Conservation (phyloP, 2,329 filamentous ascomycete genomes). For the Colletotrichum cordylinicola region DNA sequence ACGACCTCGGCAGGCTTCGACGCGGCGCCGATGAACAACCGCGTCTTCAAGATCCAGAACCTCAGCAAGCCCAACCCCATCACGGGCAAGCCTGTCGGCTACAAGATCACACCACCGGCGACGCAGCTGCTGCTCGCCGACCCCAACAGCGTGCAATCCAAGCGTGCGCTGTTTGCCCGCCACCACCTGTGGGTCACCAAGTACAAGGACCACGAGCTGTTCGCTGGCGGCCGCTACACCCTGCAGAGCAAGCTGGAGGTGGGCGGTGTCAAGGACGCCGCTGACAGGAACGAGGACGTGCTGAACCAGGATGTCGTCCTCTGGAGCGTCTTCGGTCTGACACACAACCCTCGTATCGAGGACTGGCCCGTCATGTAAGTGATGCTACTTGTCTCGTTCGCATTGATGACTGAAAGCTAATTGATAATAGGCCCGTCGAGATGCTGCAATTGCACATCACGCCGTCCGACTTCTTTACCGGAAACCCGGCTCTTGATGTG, state of each 20-base stretch:
- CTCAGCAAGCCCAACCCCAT: slow-evolving; percentile 32
- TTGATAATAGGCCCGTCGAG: slow-evolving; percentile 55
- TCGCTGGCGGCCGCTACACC: slow-evolving; percentile 32
- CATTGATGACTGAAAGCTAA: neutral
- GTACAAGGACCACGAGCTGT: slow-evolving; percentile 34
- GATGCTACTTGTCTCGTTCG: fast-evolving
- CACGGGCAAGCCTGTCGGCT: slow-evolving; percentile 39
- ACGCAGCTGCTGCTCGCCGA: slow-evolving; percentile 39
- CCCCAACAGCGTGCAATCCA: slow-evolving; percentile 21
- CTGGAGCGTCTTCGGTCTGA: slow-evolving; percentile 55
- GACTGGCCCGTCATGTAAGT: slow-evolving; percentile 66
- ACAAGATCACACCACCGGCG: slow-evolving; percentile 38
- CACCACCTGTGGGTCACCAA: slow-evolving; percentile 34
- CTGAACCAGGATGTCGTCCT: slow-evolving; percentile 53
- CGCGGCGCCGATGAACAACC: slow-evolving; percentile 46
- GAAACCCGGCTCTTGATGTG: slow-evolving; percentile 52
- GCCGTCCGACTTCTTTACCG: slow-evolving; percentile 53
- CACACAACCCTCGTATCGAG: slow-evolving; percentile 61
- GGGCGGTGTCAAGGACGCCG: slow-evolving; percentile 25
- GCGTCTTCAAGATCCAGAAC: slow-evolving; percentile 24
- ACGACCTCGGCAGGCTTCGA: slow-evolving; percentile 44
- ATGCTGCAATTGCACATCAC: slow-evolving; percentile 49
- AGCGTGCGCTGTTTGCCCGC: slow-evolving; percentile 31
- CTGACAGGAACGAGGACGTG: slow-evolving; percentile 49
- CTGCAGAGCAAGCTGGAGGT: slow-evolving; percentile 37